These are phyloP conservation scores for Chaetomium sp. DNA, from an alignment of 2,329 filamentous ascomycete genomes.

Conservation along the genomic window DNA sequence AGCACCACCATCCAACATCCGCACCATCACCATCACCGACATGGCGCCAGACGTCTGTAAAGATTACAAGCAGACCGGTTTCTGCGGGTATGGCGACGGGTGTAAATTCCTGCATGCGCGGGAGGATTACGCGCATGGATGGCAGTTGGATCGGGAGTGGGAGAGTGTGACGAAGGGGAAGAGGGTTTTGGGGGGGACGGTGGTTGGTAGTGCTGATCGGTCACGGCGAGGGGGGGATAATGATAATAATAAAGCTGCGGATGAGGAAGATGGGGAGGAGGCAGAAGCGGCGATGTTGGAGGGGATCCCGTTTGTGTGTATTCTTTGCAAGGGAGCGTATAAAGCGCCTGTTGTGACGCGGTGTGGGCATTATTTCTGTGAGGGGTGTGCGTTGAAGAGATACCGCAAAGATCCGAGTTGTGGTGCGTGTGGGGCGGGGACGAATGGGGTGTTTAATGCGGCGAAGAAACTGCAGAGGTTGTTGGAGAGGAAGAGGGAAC, in stretches of 20 bases:
- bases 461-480: slow-evolving; percentile 78
- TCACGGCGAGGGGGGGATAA: slow-evolving; percentile 21
- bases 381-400: slow-evolving; percentile 76
- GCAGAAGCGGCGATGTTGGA: slow-evolving; percentile 58
- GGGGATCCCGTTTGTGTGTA: slow-evolving; percentile 82
- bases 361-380: slow-evolving; percentile 95
- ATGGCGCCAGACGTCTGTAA: slow-evolving; percentile 93
- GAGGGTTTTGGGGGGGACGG: slow-evolving; percentile 54
- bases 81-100: slow-evolving; percentile 66
- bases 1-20: slow-evolving; percentile 77
- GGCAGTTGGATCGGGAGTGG: slow-evolving; percentile 94
- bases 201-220: slow-evolving; percentile 54
- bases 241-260: slow-evolving; percentile 31
- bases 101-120: slow-evolving; percentile 77
- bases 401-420: slow-evolving; percentile 85
- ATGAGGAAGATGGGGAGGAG: slow-evolving; percentile 58
- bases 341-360: slow-evolving; percentile 76
- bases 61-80: slow-evolving; percentile 55
- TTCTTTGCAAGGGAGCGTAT: slow-evolving; percentile 77
- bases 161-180: slow-evolving; percentile 72
- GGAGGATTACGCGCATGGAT: slow-evolving; percentile 81
- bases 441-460: slow-evolving; percentile 81
- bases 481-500: slow-evolving; percentile 64
- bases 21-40: slow-evolving; percentile 84
- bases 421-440: slow-evolving; percentile 77